Evolutionary conservation across 805 yeast species (phyloP).

Genomic region (Sungouiozyma intestinalis): DNA sequence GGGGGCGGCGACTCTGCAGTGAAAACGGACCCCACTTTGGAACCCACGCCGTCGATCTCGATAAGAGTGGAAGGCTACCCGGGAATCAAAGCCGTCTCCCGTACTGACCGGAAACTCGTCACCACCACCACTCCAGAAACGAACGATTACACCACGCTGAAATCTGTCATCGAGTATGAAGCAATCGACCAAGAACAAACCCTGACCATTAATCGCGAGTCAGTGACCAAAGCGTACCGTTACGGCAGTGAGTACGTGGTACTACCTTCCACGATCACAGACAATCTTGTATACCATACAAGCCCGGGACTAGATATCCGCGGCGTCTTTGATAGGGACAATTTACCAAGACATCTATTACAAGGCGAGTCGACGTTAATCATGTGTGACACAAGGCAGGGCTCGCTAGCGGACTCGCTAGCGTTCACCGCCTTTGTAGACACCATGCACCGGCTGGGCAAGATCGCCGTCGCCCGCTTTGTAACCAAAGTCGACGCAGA

Average conservation of each 20-base stretch:
- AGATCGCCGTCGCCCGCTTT: conserved; percentile 51
- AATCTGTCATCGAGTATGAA: conserved; percentile 18
- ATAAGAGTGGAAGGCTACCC: conserved; percentile 55
- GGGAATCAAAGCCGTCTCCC: conserved; percentile 28
- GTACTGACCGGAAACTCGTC: conserved; percentile 15
- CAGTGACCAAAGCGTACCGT: conserved; percentile 49
- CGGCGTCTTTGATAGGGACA: conserved; percentile 40
- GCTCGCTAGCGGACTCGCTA: conserved; percentile 30
- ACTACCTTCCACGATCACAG: conserved; percentile 38
- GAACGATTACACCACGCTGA: conserved; percentile 10
- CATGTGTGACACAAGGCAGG: conserved; percentile 29
- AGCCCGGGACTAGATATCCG: conserved; percentile 51
- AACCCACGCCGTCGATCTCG: conserved; percentile 25
- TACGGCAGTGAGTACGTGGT: conserved; percentile 54
- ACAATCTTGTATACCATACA: conserved; percentile 32
- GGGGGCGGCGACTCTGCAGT: conserved; percentile 6
- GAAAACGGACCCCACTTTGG: conserved; percentile 22
- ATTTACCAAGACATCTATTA: conserved; percentile 49
- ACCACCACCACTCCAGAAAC: conserved; percentile 7
- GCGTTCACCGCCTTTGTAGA: conserved; percentile 41
- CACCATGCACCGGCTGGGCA: conserved; percentile 38
- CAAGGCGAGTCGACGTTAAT: conserved; percentile 51
- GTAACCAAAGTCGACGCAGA: conserved; percentile 42
- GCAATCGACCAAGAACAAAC: conserved; percentile 10
- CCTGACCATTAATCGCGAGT: conserved; percentile 30